Evolutionary conservation across 1,139 yeast genomes (phyloP), one percentile per base, ranked within the genome.

Genomic region (Candida sojae): DNA sequence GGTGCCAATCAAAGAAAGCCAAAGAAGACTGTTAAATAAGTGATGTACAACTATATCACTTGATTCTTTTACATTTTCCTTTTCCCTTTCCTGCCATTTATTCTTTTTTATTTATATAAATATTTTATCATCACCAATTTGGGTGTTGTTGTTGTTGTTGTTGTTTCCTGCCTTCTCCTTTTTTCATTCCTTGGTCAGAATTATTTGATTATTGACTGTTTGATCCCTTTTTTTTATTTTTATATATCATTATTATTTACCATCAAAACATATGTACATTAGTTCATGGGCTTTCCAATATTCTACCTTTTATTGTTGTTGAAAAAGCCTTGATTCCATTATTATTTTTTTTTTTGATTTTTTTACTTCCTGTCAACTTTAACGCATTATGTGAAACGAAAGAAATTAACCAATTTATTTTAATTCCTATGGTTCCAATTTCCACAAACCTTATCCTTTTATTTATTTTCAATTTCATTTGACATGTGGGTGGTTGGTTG

Each of bases 1-100:
- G 82, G 81, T 50, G 77, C 86, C 43, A 84, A 89, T 39, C 89
- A 88, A 60, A 82, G 88, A 65, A 85, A 85, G 66, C 84, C 82
- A 63, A 88, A 87, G 70, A 82, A 82, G 68, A 74, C 80, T 48
- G 68, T 77, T 33, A 82, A 82, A 67, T 82, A 73, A 59, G 33
- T 26, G 10, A 37, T 28, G 13, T 39, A 23, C n/a, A 25, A 7
- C 3, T 6, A 8, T 23, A 11, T 6, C 13, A 36, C 29, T 11
- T 11, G 11, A 33, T 17, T 33, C 13, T 3, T 32, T 26, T 5
- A 26, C 29, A n/a, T 11, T 12, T 17, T 17, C 23, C 17, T n/a
- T 21, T n/a, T 3, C 36, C 21, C 31, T 30, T 39, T 7, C 21
- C 21, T 2, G 21, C 21, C 21, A 17, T 17, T 39, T 39, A 13